phyloP scores from a whole-genome alignment of 2,329 filamentous ascomycete species.

The Akanthomyces muscarius region DNA sequence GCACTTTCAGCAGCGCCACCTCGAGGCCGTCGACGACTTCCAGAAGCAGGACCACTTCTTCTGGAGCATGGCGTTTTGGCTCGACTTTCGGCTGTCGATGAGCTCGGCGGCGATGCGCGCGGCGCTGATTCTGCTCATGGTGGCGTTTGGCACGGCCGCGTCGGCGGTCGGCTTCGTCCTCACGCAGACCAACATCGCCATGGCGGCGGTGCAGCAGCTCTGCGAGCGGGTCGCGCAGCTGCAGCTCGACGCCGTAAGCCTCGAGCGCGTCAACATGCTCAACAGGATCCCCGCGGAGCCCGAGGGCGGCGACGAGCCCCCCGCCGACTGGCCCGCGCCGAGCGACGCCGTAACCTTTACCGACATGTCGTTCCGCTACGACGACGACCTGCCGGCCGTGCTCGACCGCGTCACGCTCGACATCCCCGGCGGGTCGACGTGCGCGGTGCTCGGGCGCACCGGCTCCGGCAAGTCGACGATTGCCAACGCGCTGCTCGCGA shows the following conservation, averaged over 20 bases:
- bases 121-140: conserved; percentile 66
- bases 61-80: conserved; percentile 83
- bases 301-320: conserved; percentile 62
- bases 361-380: conserved; percentile 74
- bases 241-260: conserved; percentile 88
- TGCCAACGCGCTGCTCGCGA: conserved; percentile 55
- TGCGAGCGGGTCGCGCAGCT: conserved; percentile 79
- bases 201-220: conserved; percentile 44
- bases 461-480: conserved; percentile 83
- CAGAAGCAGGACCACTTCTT: conserved; percentile 97
- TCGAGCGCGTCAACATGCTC: conserved; percentile 81
- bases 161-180: conserved; percentile 82
- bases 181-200: conserved; percentile 43
- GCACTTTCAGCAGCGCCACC: conserved; percentile 75
- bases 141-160: conserved; percentile 69
- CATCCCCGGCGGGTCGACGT: conserved; percentile 62
- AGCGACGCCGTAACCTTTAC: conserved; percentile 72
- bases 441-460: conserved; percentile 73
- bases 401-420: conserved; percentile 64
- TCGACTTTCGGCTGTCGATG: conserved; percentile 66
- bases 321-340: conserved; percentile 71
- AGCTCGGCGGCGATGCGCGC: conserved; percentile 69
- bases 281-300: conserved; percentile 74
- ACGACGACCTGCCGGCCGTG: conserved; percentile 70
- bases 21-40: conserved; percentile 79